Evolutionary conservation across 2,329 filamentous ascomycete species (phyloP), one percentile per base, ranked within the genome.

Genomic region (Zymoseptoria passerinii): DNA sequence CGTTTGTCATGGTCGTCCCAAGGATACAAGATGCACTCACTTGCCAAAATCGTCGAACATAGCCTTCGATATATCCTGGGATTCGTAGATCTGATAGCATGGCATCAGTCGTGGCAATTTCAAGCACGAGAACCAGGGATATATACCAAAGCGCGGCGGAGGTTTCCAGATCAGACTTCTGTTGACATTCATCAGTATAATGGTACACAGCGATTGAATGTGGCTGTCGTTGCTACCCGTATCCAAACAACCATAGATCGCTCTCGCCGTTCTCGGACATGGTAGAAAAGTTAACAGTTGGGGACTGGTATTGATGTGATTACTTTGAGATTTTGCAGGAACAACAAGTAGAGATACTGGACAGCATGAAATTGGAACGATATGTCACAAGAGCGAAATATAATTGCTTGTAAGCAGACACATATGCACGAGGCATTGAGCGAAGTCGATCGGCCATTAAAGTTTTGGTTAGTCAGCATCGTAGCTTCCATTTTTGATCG

Each of bases 101-200:
- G 27, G 8, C 8, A 44, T 63, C 23, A 60, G 58, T 8, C 13
- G 48, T 19, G n/a, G 8, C 28, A 20, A 29, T 23, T 53, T 44
- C 19, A 10, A 28, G 52, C 16, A 53, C 7, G 8, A 18, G 28
- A 40, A 19, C 3, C 27, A 28, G 29, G 1, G 5, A 19, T 18
- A 27, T 51, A 62, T 86, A 96, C 92, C 92, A 72, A 88, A 96
- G 72, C 96, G 89, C 65, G 94, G 94, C 61, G 94, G 94, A 58
- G 94, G 92, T 74, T 97, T 99, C 92, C 92, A 99, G 68, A 99
- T 96, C 72, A 99, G 77, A 73, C 91, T 96, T 76, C 92, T 94
- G 63, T 48, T 44, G 19, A 44, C 18, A 8, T 29, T 60, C 44
- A 52, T 63, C 20, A 67, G 63, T 56, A 54, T 8, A n/a, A 49